Base-by-base conservation (phyloP, 2,329 filamentous ascomycete species). In the Xylaria sp. region DNA sequence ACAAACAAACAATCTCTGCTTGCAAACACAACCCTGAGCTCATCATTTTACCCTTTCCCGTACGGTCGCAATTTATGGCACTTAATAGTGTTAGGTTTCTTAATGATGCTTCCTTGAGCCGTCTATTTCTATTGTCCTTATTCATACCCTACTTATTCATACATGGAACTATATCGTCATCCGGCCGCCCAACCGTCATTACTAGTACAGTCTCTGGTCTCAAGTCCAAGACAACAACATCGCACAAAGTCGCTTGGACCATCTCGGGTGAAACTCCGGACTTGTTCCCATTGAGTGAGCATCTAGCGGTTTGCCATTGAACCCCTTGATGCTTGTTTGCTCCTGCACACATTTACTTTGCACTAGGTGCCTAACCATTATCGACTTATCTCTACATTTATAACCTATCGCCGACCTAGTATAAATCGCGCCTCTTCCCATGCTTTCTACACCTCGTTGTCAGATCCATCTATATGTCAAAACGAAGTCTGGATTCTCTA, bases 221-320 rank as follows among this genome's bases (percentile, higher is more conserved):
- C 33, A 50, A 31, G 15, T 61, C 47, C 38, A 22, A 61, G 63
- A 51, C 63, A 58, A 33, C 53, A 39, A 10, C 45, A 33, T 66
- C 54, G 13, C 53, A 47, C 29, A 62, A n/a, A 49, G 55, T 38
- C 51, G 63, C 58, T 66, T 31, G 58, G 63, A 31, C 63, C 58
- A 61, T 45, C 15, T 17, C 20, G 33, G 27, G 39, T 27, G 22
- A 36, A 57, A 57, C 33, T 11, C 39, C 42, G 31, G 20, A 29
- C 25, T 44, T 31, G 15, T 27, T 20, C 39, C n/a, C 29, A 45
- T 61, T 61, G 39, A 54, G 36, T 54, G 27, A 53, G 36, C 11
- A 47, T 38, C 27, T 47, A 9, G 20, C 13, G 15, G 60, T 63
- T 57, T 63, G 60, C 25, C 51, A 63, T 63, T 50, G 11, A 57